These are phyloP conservation scores for Scutellaria minor DNA, from an alignment of 257 asterid species.

Conservation along the genomic window DNA sequence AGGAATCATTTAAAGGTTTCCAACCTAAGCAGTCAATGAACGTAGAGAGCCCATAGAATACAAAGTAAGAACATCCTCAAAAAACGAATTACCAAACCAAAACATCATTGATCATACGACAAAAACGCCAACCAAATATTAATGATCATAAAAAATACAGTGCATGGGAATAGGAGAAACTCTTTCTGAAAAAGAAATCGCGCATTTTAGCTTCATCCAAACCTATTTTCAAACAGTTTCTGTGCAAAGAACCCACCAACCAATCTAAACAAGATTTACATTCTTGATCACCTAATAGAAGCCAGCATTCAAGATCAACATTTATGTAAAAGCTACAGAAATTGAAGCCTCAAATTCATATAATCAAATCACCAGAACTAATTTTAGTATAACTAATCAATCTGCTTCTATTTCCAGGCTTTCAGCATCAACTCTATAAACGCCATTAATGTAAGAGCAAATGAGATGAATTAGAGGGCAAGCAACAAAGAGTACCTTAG, in stretches of 20 bases:
- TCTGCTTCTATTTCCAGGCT: slow-evolving; percentile 3
- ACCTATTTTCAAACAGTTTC: too few species aligned
- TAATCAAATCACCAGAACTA: background rate
- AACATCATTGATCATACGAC: background rate
- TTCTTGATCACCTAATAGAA: background rate
- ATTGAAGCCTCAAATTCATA: background rate
- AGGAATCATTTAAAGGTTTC: background rate
- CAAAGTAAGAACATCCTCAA: background rate
- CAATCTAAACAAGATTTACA: slow-evolving; percentile 6
- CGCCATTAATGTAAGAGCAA: background rate
- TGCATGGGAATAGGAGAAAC: background rate
- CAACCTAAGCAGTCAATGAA: slow-evolving; percentile 12
- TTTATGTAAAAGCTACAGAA: background rate
- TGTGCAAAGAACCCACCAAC: background rate
- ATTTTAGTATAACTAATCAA: background rate
- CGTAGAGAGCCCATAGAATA: background rate
- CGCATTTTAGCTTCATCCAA: background rate
- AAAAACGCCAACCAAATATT: background rate
- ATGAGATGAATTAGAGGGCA: background rate
- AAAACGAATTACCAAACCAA: slow-evolving; percentile 14
- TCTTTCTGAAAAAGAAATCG: background rate
- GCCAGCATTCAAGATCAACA: background rate
- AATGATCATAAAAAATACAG: background rate
- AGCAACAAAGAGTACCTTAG: slow-evolving; percentile 58
- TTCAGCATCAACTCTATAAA: background rate